Evolutionary conservation across 352 stramenopile genomes (phyloP), one percentile per base, ranked within the genome.

Genomic region (Globisporangium mamillatum): DNA sequence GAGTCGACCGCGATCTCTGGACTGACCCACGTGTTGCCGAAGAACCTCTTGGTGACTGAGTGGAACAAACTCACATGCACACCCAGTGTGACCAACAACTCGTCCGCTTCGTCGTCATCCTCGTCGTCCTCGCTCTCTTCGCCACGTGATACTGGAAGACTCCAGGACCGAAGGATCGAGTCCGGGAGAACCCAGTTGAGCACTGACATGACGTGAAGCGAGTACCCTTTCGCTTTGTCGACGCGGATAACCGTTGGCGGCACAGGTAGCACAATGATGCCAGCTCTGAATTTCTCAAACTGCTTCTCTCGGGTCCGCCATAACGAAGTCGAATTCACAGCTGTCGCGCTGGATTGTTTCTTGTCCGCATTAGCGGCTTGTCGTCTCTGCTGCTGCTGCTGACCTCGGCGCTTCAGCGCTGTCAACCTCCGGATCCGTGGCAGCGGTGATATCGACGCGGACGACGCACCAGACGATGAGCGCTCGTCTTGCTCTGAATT

Each of bases 1-100:
- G 75, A 60, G 32, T 91, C 80, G 29, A 89, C 63, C 3, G 71
- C 68, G 18, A 94, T 68, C 66, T 93, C 86, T 1, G 86, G 80
- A 60, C 79, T 94, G 2, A 88, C 88, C 88, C 88, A 98, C 44
- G 94, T 98, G 46, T 96, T 97, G 3, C 94, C 94, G 67, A 97
- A 98, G 73, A 98, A 98, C 12, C 91, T 81, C 68, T 91, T 92
- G 0, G 87, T 88, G 1, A 71, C 38, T 1, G 79, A 63, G 64
- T 98, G 92, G 70, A 97, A 98, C 58, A 98, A 84, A 61, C 88
- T 96, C 64, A 98, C 78, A 29, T 96, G 89, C 0, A 94, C 77
- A 12, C 88, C 84, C 18, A 95, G 74, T 7, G 88, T 90, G 25
- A 91, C 50, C 22, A 92, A 66, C 1, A 88, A 59, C 1, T 82